phyloP scores from a whole-genome alignment of 805 yeast species.

The Spathaspora gorwiae region DNA sequence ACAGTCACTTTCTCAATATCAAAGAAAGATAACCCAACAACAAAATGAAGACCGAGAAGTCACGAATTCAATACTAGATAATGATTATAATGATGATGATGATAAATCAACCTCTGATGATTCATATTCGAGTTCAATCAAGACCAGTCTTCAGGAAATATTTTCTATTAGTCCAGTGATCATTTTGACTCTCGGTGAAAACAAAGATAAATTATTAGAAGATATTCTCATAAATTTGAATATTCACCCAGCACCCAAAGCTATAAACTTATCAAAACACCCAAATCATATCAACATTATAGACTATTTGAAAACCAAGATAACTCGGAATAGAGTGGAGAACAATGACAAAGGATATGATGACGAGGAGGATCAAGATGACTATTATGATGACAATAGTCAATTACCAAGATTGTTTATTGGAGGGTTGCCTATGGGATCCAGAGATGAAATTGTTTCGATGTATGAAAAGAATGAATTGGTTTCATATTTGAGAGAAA shows the following conservation, averaged over 20 bases:
- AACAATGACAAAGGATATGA: constrained; percentile 6
- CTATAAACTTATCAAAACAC: constrained; percentile 26
- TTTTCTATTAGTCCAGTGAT: constrained; percentile 28
- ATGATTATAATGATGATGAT: background rate
- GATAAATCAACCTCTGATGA: no score
- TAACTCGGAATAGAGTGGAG: background rate
- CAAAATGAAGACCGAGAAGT: background rate
- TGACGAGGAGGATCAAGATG: background rate
- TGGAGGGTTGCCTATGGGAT: constrained; percentile 30
- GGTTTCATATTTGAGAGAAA: constrained; percentile 16
- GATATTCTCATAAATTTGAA: constrained; percentile 18
- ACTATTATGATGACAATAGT: constrained; percentile 4
- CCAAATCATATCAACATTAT: constrained; percentile 23
- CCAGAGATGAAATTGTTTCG: constrained; percentile 19
- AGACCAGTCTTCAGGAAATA: constrained; percentile 22
- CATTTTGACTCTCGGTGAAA: constrained; percentile 19
- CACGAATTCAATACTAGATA: background rate
- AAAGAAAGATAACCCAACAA: background rate
- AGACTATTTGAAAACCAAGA: constrained; percentile 19
- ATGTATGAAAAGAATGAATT: constrained; percentile 18
- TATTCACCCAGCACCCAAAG: constrained; percentile 30
- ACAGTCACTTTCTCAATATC: background rate
- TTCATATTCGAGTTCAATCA: background rate
- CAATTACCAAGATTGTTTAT: constrained; percentile 31
- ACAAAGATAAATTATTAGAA: constrained; percentile 10